These are phyloP conservation scores for Fragaria vesca DNA, from an alignment of 306 rosid species.

Conservation along the genomic window DNA sequence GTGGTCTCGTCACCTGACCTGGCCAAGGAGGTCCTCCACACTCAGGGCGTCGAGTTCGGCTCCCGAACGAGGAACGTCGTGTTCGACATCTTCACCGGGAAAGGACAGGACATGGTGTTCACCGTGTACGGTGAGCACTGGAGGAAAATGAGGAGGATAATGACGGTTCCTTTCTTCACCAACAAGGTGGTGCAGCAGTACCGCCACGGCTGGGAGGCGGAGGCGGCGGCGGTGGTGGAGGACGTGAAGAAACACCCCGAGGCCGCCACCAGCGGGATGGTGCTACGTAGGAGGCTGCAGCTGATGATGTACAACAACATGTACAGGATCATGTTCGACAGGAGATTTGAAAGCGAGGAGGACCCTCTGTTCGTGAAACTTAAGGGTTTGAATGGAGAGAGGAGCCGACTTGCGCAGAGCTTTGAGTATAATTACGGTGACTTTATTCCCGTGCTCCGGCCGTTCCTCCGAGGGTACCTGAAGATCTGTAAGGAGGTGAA, in stretches of 20 bases:
- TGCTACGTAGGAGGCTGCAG: constrained; percentile 59
- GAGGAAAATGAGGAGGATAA: constrained; percentile 88
- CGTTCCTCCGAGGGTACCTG: constrained; percentile 73
- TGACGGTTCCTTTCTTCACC: constrained; percentile 91
- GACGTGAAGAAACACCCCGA: constrained; percentile 54
- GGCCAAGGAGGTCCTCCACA: constrained; percentile 83
- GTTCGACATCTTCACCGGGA: constrained; percentile 82
- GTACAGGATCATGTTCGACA: constrained; percentile 84
- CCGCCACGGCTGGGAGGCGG: constrained; percentile 70
- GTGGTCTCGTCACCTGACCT: constrained; percentile 80
- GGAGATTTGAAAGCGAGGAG: constrained; percentile 71
- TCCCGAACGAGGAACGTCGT: constrained; percentile 87
- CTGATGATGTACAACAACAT: constrained; percentile 92
- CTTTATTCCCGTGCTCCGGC: constrained; percentile 84
- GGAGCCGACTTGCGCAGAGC: constrained; percentile 89
- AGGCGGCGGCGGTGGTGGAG: constrained; percentile 67
- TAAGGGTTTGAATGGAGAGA: constrained; percentile 65
- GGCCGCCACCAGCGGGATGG: constrained; percentile 52
- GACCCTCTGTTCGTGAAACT: constrained; percentile 61
- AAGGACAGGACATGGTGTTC: constrained; percentile 95
- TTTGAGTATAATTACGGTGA: constrained; percentile 88
- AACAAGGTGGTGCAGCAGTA: constrained; percentile 93
- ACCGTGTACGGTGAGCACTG: constrained; percentile 94
- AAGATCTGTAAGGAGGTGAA: constrained; percentile 82
- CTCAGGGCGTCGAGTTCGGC: constrained; percentile 88